Evolutionary conservation across 805 yeast species (phyloP).

Genomic region (Candida suzukii): DNA sequence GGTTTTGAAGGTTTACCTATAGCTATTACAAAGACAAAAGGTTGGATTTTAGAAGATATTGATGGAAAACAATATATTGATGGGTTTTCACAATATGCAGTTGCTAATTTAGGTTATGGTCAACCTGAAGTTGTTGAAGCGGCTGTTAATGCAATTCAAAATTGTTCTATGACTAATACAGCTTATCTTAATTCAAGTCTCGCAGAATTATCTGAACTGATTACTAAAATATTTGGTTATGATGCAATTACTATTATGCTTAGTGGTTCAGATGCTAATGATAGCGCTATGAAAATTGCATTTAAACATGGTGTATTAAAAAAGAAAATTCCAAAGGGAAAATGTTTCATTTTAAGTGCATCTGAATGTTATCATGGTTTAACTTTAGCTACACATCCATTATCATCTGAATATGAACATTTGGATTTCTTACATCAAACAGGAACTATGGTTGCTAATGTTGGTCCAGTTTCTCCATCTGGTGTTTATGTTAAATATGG

Average conservation of each 20-base stretch:
- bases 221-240: conserved; percentile 1
- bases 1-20: conserved; percentile 21
- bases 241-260: conserved; percentile 33
- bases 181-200: conserved; percentile 46
- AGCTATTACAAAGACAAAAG: conserved; percentile 13
- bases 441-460: conserved; percentile 58
- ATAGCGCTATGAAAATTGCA: conserved; percentile 82
- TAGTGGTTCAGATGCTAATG: conserved; percentile 86
- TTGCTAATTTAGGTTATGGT: conserved; percentile 81
- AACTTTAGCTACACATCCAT: conserved; percentile 90
- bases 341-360: conserved; percentile 72
- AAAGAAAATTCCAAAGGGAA: conserved; percentile 46
- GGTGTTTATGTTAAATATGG: neutral
- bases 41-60: conserved; percentile 34
- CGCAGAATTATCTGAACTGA: conserved; percentile 53
- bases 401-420: conserved; percentile 33
- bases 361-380: conserved; percentile 92
- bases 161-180: conserved; percentile 27
- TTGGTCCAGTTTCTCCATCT: conserved; percentile 82
- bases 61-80: conserved; percentile 75
- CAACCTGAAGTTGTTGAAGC: conserved; percentile 66
- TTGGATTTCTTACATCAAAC: neutral
- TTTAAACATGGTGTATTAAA: conserved; percentile 66
- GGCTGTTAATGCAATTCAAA: conserved; percentile 28
- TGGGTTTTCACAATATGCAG: conserved; percentile 77